Evolutionary conservation across 352 stramenopile species (phyloP), one percentile per base, ranked within the genome.

Genomic region (Globisporangium perplexum): DNA sequence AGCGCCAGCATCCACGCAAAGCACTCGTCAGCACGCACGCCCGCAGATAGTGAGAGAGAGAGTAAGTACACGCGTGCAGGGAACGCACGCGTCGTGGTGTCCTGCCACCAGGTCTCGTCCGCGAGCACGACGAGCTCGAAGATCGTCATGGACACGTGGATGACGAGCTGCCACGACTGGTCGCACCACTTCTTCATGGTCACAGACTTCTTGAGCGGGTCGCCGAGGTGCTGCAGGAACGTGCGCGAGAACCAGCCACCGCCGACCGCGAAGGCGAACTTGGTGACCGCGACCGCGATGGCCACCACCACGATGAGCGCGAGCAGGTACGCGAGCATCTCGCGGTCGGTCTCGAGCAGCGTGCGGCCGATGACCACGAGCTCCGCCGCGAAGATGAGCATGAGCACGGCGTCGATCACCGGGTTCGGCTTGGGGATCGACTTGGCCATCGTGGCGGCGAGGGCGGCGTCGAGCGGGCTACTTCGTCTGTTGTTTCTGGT

Each of bases 131-230:
- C 65, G 47, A 88, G 68, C 67, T 94, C 86, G 55, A 91, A 88
- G 60, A 90, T 72, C 15, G 83, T 83, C 83, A 96, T 93, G 22
- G 71, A 83, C 33, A 75, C 68, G 63, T 96, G 86, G 65, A 94
- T 89, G 42, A 59, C 74, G 24, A 95, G 66, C 60, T 94, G 85
- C 86, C 86, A 96, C 24, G 82, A 91, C 75, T 96, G 86, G 55
- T 94, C 84, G 42, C 72, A 86, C 75, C 85, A 96, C 63, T 96
- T 96, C 61, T 91, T 90, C 77, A 92, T 88, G 33, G 83, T 80
- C 59, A 91, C 62, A 23, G 68, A 45, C 64, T 93, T 94, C 64
- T 80, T 81, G 18, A 96, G 67, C 36, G 86, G 86, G 57, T 95
- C 77, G 7, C 80, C 77, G 20, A 93, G 60, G 68, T 93, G 79